phyloP scores from a whole-genome alignment of 257 asterid genomes.

The Craterostigma plantagineum region DNA sequence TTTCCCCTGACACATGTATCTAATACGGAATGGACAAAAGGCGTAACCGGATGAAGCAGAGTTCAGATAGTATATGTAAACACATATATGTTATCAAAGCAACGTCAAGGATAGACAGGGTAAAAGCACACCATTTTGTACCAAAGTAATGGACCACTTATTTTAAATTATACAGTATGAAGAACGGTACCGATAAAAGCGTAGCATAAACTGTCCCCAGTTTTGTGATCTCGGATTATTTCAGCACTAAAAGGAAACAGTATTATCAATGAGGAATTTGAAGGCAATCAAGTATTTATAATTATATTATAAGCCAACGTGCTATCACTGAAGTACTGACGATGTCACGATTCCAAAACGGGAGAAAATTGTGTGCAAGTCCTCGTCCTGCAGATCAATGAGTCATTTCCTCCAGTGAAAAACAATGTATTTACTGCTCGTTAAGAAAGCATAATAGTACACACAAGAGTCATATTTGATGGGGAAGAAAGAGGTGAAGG shows the following conservation, averaged over 20 bases:
- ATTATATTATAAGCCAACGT: constrained; percentile 5
- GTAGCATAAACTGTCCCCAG: constrained; percentile 93
- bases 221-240: constrained; percentile 73
- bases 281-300: constrained; percentile 4
- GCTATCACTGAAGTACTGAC: constrained; percentile 36
- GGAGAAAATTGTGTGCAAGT: constrained; percentile 80
- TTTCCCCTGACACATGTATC: no score
- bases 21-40: constrained; percentile 3
- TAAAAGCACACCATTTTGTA: no score
- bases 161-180: constrained; percentile 2
- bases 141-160: background rate
- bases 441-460: constrained; percentile 5
- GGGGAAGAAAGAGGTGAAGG: constrained; percentile 3
- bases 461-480: background rate
- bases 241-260: constrained; percentile 48
- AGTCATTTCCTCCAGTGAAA: constrained; percentile 9
- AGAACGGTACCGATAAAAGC: constrained; percentile 73
- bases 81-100: no score
- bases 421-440: constrained; percentile 3
- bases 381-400: constrained; percentile 61
- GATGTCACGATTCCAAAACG: constrained; percentile 91
- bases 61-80: background rate
- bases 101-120: no score
- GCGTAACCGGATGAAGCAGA: background rate
- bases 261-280: constrained; percentile 13